These are phyloP conservation scores for Artemisia annua DNA, from an alignment of 129 eudicot species.

Conservation along the genomic window DNA sequence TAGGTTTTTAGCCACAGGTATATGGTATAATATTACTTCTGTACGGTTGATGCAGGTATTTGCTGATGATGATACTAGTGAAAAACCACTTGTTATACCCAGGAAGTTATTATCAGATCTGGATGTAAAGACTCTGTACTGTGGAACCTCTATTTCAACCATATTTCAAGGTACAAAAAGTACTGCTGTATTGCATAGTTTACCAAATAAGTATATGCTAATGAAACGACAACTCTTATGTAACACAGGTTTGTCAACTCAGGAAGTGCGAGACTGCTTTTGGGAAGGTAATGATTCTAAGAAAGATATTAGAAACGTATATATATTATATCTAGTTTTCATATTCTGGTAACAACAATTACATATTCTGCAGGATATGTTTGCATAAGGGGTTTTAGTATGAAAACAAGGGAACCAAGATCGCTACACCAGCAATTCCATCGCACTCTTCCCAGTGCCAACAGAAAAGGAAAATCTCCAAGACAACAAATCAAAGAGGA, in stretches of 20 bases:
- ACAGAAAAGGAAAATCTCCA: conserved; percentile 10
- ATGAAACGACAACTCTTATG: not conserved
- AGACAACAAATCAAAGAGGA: conserved; percentile 1
- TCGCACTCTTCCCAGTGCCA: not conserved
- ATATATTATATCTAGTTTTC: not conserved
- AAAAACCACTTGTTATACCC: conserved; percentile 21
- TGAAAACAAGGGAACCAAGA: conserved; percentile 26
- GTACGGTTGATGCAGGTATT: conserved; percentile 21
- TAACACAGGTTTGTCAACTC: conserved; percentile 21
- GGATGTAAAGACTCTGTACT: conserved; percentile 16
- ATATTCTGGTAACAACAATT: not conserved
- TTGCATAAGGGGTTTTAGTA: conserved; percentile 34
- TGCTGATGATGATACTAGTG: conserved; percentile 32
- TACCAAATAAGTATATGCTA: not conserved
- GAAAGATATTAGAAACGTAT: not conserved
- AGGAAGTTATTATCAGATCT: conserved; percentile 16
- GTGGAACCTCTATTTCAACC: conserved; percentile 28
- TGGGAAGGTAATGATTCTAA: conserved; percentile 26
- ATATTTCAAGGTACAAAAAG: conserved; percentile 27
- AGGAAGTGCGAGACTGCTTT: conserved; percentile 26
- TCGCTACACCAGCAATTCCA: conserved; percentile 23
- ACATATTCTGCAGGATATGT: conserved; percentile 27
- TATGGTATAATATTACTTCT: not conserved
- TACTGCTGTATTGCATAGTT: not conserved
- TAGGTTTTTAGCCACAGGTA: not conserved